phyloP scores from a whole-genome alignment of 768 basidiomycete species.

The Suillus spraguei region DNA sequence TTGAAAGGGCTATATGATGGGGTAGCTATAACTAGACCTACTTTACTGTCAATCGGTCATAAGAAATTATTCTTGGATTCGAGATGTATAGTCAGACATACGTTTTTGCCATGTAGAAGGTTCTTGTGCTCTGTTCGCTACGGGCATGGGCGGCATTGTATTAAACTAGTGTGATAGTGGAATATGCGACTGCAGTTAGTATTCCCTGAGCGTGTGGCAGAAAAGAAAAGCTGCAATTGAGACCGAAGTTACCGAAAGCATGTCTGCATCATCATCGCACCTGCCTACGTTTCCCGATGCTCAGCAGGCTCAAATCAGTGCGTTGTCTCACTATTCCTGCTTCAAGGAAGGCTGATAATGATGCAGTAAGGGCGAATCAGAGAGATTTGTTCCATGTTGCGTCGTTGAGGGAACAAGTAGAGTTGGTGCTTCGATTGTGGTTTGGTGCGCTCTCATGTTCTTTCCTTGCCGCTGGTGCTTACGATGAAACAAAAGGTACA shows the following conservation, averaged over 20 bases:
- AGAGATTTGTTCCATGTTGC: slow-evolving; percentile 79
- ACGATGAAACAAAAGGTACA: slow-evolving; percentile 55
- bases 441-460: slow-evolving; percentile 52
- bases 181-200: background rate
- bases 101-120: slow-evolving; percentile 79
- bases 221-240: slow-evolving; percentile 6
- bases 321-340: slow-evolving; percentile 30
- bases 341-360: slow-evolving; percentile 17
- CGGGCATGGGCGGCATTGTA: slow-evolving; percentile 20
- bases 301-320: slow-evolving; percentile 87
- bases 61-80: background rate
- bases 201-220: background rate
- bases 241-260: background rate
- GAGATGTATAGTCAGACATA: slow-evolving; percentile 35
- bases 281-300: slow-evolving; percentile 66
- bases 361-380: slow-evolving; percentile 80
- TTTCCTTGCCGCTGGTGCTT: slow-evolving; percentile 9
- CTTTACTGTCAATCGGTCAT: slow-evolving; percentile 54
- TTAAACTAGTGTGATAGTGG: background rate
- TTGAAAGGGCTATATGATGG: slow-evolving; percentile 14
- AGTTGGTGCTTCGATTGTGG: slow-evolving; percentile 75
- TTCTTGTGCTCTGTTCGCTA: slow-evolving; percentile 44
- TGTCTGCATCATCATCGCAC: slow-evolving; percentile 15
- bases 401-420: slow-evolving; percentile 73
- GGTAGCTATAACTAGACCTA: slow-evolving; percentile 33